Evolutionary conservation across 1,139 yeast species (phyloP), one percentile per base, ranked within the genome.

Genomic region (Geotrichum klebahnii): DNA sequence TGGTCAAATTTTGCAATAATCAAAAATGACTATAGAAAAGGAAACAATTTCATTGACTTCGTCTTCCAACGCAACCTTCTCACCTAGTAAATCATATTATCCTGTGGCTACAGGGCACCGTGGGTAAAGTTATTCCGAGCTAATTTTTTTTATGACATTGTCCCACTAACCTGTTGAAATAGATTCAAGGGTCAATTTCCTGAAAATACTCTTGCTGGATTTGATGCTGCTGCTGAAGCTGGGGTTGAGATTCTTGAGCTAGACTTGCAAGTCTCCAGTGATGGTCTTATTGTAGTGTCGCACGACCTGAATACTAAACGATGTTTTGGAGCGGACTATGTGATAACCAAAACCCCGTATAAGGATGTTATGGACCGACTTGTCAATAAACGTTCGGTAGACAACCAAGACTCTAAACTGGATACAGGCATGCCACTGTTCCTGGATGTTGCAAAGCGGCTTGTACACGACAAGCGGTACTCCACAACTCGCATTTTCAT

Each of bases 191-290:
- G 77, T 31, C 69, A 73, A 49, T 82, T 69, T 59, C 86, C 95
- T 3, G 97, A 90, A 62, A 90, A 90, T 65, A 84, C 96, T 3
- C 58, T 88, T 17, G 60, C 70, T 1, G 88, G 95, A 2, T 85
- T 86, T 66, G 70, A 78, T 20, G 81, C 81, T 50, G 92, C 96
- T 23, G 76, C 75, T 46, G 78, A 75, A 16, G 74, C 79, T 16
- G 90, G 90, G 0, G 88, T 85, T 26, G 76, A 78, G 20, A 76
- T 80, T 9, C 76, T 92, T 35, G 97, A 90, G 65, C 84, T 95
- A 2, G 96, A 90, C 65, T 72, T 89, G 42, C 96, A 90, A 73
- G 71, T 88, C 51, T 74, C 92, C 2, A 67, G 68, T 4, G 98
- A 92, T 66, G 80, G 82, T 8, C 77, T 78, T 3, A 74, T 88